Evolutionary conservation across 306 rosid genomes (phyloP).

Genomic region (Hippophae rhamnoides): DNA sequence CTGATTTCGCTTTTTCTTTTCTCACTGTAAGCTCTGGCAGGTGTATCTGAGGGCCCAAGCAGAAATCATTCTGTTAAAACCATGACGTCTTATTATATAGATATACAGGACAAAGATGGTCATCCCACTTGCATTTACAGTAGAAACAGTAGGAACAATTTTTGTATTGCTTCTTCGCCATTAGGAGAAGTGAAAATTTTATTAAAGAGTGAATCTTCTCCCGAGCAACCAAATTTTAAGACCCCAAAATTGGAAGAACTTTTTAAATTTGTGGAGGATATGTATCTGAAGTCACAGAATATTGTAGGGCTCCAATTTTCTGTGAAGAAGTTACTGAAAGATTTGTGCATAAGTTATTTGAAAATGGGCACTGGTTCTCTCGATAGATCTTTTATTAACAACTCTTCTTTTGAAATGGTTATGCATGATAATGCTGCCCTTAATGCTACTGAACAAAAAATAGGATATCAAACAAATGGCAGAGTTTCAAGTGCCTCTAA

Average conservation of each 20-base stretch:
- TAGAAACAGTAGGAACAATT: not conserved
- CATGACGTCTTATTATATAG: not conserved
- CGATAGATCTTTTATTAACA: not conserved
- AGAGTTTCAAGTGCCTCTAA: slow-evolving; percentile 20
- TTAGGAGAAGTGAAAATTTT: slow-evolving; percentile 1
- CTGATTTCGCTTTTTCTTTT: not conserved
- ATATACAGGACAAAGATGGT: not conserved
- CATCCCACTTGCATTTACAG: too few relatives aligned
- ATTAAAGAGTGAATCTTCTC: not conserved
- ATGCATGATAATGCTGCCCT: not conserved
- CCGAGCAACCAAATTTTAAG: not conserved
- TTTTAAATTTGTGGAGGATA: slow-evolving; percentile 31
- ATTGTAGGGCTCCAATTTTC: slow-evolving; percentile 19
- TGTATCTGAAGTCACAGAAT: slow-evolving; percentile 16
- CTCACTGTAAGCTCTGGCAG: slow-evolving; percentile 9
- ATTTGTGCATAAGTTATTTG: slow-evolving; percentile 29
- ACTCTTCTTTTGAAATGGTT: not conserved
- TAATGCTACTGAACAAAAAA: slow-evolving; percentile 8
- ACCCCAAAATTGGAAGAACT: slow-evolving; percentile 11
- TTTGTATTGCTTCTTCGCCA: not conserved
- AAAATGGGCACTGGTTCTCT: slow-evolving; percentile 21
- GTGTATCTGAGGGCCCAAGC: slow-evolving; percentile 16
- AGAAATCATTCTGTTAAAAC: slow-evolving; percentile 12
- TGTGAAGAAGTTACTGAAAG: slow-evolving; percentile 25
- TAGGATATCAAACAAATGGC: slow-evolving; percentile 1